Evolutionary conservation across 1,284 basidiomycete species (phyloP), one percentile per base, ranked within the genome.

Genomic region (Papiliotrema laurentii): DNA sequence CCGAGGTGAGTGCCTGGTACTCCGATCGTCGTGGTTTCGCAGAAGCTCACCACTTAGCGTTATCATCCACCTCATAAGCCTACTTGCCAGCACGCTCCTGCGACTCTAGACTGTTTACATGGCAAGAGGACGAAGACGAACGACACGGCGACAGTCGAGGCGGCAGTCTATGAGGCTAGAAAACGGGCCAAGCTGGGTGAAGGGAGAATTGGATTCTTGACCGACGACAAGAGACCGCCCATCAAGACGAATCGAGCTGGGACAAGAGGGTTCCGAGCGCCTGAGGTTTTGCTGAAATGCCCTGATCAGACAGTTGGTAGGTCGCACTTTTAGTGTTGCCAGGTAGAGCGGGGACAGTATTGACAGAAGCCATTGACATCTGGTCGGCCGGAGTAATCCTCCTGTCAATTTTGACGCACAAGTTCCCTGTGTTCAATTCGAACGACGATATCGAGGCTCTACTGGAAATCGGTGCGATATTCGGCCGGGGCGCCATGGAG

Each of bases 191-290:
- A 61, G 44, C 53, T 68, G n/a, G 62, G 68, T 35, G 70, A 68
- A 39, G 72, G 66, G 11, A 59, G 66, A 43, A 63, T 76, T 1
- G 76, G 77, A 0, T 74, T 76, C 39, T 61, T 68, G 21, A 64
- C 70, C 25, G 72, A 76, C 25, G 76, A 77, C 47, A 67, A 71
- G 28, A 54, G 76, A 58, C 90, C 91, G 1, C 77, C 81, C 41
- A 89, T 91, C 45, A 93, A 94, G 68, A 93, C 96, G 5, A 98
- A 98, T 67, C 83, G 94, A 47, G 96, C 94, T 0, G 94, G 94
- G 1, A 99, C 94, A 6, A 78, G 94, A 65, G 96, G 94, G 0
- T 99, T 99, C 72, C 84, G 94, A 49, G 93, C 94, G 0, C 94
- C 94, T 0, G 96, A 99, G 65, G 96, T 99, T 10, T 74, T 99